Evolutionary conservation across 768 basidiomycete genomes (phyloP).

Genomic region (Kwoniella sp.): DNA sequence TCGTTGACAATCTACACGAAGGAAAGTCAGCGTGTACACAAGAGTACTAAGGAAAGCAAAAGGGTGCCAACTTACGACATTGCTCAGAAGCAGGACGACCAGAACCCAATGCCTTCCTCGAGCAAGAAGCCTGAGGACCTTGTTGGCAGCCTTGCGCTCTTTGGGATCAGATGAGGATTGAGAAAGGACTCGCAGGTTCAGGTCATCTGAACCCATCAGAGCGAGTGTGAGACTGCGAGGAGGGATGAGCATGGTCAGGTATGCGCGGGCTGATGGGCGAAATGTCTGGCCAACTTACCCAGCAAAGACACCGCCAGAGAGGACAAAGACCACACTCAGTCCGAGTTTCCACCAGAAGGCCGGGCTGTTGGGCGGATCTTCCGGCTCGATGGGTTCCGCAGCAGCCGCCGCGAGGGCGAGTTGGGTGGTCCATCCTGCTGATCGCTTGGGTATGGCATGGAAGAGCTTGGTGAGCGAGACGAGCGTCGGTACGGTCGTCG

Average conservation of each 20-base stretch:
- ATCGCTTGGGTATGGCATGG: slow-evolving; percentile 9
- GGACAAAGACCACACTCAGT: slow-evolving; percentile 65
- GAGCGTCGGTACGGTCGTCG: slow-evolving; percentile 31
- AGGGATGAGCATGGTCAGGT: background rate
- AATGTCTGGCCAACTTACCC: slow-evolving; percentile 58
- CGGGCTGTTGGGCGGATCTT: slow-evolving; percentile 51
- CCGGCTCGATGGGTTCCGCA: slow-evolving; percentile 28
- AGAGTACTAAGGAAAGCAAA: background rate
- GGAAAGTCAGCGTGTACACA: too few relatives aligned
- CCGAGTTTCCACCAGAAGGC: slow-evolving; percentile 72
- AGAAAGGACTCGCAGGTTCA: slow-evolving; percentile 80
- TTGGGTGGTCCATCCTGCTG: background rate
- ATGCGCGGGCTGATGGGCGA: background rate
- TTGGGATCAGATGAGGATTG: slow-evolving; percentile 69
- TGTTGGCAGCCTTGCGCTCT: slow-evolving; percentile 56
- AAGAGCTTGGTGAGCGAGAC: slow-evolving; percentile 35
- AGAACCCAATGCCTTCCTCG: slow-evolving; percentile 88
- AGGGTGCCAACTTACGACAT: slow-evolving; percentile 57
- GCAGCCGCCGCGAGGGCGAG: slow-evolving; percentile 5
- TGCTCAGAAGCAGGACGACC: slow-evolving; percentile 81
- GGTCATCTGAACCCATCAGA: slow-evolving; percentile 87
- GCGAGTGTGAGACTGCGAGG: slow-evolving; percentile 71
- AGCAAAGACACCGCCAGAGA: slow-evolving; percentile 85
- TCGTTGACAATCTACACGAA: slow-evolving; percentile 49
- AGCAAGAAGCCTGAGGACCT: slow-evolving; percentile 57